Evolutionary conservation across 768 basidiomycete genomes (phyloP), one percentile per base, ranked within the genome.

Genomic region (Pleurotus salmoneostramineus): DNA sequence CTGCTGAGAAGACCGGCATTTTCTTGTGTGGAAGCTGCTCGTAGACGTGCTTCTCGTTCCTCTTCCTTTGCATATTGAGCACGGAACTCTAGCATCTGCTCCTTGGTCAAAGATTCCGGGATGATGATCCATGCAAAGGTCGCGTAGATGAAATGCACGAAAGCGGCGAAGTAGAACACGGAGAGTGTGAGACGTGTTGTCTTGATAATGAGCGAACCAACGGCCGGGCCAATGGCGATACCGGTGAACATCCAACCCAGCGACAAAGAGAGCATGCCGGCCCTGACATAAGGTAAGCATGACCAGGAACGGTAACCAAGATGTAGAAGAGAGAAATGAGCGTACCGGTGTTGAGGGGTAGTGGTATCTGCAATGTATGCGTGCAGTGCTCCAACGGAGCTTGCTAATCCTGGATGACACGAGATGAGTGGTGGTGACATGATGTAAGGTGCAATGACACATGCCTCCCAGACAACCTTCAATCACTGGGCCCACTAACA

Each of bases 381-480:
- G 63, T 89, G 80, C 34, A 76, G 66, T 4, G 81, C 77, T 1
- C 85, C 87, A 5, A 70, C 62, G 2, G 75, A 77, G 34, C 78
- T 77, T 0, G 81, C 64, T 59, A 79, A 59, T 6, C 88, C 88
- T 87, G 59, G 50, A 68, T 3, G 21, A 27, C 21, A 27, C n/a
- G 21, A 63, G 42, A 46, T 65, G 61, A 27, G 63, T 63, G 47
- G 47, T 27, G 21, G 34, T n/a, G 27, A 57, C 36, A 50, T 47
- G 6, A 6, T 17, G 43, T 56, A 45, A 44, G 36, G 17, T 21
- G 5, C 31, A 52, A 35, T 60, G 60, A 64, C 79, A 65, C 60
- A 21, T 55, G 85, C 93, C 88, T 56, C 93, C 94, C 11, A 90
- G 69, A 14, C 77, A 60, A 8, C 93, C 93, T 60, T 91, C 88